These are phyloP conservation scores for Phyllosticta citriasiana DNA, from an alignment of 2,329 filamentous ascomycete genomes.

Conservation along the genomic window DNA sequence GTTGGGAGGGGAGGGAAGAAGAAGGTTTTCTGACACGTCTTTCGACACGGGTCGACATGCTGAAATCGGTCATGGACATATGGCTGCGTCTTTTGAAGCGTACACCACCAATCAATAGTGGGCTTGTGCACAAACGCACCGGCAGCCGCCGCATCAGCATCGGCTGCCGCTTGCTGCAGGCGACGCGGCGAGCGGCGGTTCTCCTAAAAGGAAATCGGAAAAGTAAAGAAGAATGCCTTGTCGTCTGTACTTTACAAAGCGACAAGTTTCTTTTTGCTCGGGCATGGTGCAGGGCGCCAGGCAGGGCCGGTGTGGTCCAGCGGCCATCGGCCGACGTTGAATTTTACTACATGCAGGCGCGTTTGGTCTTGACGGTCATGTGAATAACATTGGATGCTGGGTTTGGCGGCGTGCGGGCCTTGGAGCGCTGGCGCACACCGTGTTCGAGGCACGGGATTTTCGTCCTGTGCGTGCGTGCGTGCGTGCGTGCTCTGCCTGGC, in stretches of 20 bases:
- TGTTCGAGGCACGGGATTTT: constrained; percentile 10
- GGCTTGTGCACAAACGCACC: neutral
- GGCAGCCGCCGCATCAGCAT: neutral
- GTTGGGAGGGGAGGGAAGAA: neutral
- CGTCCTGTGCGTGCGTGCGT: constrained; percentile 6
- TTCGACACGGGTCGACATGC: neutral
- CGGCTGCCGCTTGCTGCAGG: neutral
- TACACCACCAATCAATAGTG: neutral
- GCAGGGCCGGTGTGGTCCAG: neutral
- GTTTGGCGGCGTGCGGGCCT: constrained; percentile 11
- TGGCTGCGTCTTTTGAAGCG: neutral
- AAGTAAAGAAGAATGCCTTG: neutral
- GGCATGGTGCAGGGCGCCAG: neutral
- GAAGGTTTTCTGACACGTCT: neutral
- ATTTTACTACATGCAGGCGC: constrained; percentile 30
- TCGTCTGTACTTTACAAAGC: neutral
- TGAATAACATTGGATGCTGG: constrained; percentile 30
- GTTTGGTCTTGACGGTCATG: constrained; percentile 25
- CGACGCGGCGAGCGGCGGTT: neutral
- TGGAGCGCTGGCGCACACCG: constrained; percentile 2
- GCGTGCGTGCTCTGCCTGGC: neutral
- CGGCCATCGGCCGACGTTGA: constrained; percentile 25
- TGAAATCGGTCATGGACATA: neutral
- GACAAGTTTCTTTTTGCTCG: neutral
- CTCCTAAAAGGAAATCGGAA: neutral